phyloP scores from a whole-genome alignment of 768 basidiomycete species.

The Galerina marginata region DNA sequence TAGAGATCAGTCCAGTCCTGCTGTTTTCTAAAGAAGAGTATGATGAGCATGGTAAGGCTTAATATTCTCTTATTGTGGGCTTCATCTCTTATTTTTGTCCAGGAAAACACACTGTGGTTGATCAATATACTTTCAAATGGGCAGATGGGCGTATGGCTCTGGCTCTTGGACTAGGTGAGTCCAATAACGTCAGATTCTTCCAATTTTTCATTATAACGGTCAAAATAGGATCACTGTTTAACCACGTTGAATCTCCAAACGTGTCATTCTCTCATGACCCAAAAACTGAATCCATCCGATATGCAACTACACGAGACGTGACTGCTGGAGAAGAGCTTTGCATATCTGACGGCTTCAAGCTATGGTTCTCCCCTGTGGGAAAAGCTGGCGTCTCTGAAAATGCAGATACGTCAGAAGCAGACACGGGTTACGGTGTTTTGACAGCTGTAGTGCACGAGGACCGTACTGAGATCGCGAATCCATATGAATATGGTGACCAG shows the following conservation, averaged over 20 bases:
- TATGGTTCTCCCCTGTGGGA: slow-evolving; percentile 64
- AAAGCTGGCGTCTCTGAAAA: background rate
- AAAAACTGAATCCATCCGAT: slow-evolving; percentile 63
- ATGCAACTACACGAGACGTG: slow-evolving; percentile 59
- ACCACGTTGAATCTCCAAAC: slow-evolving; percentile 75
- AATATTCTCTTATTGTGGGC: background rate
- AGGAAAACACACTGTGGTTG: slow-evolving; percentile 63
- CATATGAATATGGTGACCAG: slow-evolving; percentile 41
- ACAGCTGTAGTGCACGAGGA: slow-evolving; percentile 29
- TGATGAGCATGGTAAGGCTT: slow-evolving; percentile 52
- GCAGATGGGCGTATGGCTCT: slow-evolving; percentile 76
- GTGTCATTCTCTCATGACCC: slow-evolving; percentile 66
- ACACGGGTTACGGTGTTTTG: slow-evolving; percentile 56
- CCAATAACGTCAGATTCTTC: background rate
- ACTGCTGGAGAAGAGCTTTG: slow-evolving; percentile 73
- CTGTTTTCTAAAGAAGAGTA: slow-evolving; percentile 77
- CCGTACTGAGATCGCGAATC: slow-evolving; percentile 23
- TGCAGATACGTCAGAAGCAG: slow-evolving; percentile 21
- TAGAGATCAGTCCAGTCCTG: slow-evolving; percentile 89
- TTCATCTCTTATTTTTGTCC: background rate
- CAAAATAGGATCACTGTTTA: slow-evolving; percentile 72
- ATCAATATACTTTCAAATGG: slow-evolving; percentile 83
- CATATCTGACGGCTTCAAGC: slow-evolving; percentile 74
- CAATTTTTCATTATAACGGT: slow-evolving; percentile 27
- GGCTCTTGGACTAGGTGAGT: slow-evolving; percentile 74